phyloP scores from a whole-genome alignment of 2,329 filamentous ascomycete species.

The Cercospora nicotianae region DNA sequence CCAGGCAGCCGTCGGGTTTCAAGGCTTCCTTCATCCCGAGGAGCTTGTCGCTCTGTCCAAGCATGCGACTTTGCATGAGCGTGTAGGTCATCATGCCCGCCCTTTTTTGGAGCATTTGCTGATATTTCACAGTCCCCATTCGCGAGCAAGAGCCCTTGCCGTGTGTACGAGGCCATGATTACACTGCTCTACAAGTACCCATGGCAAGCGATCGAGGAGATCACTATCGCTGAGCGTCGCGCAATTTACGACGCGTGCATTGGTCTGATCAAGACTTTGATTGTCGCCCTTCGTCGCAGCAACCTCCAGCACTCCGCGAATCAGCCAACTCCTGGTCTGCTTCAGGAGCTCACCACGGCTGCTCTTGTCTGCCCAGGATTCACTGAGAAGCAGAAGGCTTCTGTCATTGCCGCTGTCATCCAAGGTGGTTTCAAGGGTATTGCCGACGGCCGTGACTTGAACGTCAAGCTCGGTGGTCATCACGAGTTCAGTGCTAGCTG shows the following conservation, averaged over 20 bases:
- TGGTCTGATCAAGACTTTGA: constrained; percentile 30
- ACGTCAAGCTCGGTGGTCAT: constrained; percentile 31
- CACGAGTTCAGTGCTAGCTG: constrained; percentile 26
- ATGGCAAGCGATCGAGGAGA: constrained; percentile 49
- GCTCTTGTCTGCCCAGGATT: constrained; percentile 37
- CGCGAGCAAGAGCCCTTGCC: constrained; percentile 51
- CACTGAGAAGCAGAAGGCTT: constrained; percentile 37
- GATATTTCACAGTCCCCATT: constrained; percentile 48
- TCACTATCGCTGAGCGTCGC: constrained; percentile 51
- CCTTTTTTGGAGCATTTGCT: background rate
- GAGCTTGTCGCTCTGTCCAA: constrained; percentile 50
- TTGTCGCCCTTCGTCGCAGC: constrained; percentile 25
- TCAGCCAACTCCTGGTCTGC: constrained; percentile 29
- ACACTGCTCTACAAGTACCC: constrained; percentile 57
- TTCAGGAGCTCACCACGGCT: constrained; percentile 38
- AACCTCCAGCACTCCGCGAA: constrained; percentile 18
- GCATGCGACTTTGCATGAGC: constrained; percentile 51
- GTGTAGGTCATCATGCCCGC: constrained; percentile 43
- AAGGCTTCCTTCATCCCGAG: constrained; percentile 53
- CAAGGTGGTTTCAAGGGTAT: constrained; percentile 27
- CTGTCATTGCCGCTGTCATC: constrained; percentile 23
- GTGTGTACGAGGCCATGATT: constrained; percentile 55
- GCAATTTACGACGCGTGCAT: constrained; percentile 43
- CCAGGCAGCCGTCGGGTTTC: constrained; percentile 51
- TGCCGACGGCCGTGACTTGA: constrained; percentile 25